Conservation (phyloP, 2,329 filamentous ascomycete species). For the Monilinia vaccinii-corymbosi region DNA sequence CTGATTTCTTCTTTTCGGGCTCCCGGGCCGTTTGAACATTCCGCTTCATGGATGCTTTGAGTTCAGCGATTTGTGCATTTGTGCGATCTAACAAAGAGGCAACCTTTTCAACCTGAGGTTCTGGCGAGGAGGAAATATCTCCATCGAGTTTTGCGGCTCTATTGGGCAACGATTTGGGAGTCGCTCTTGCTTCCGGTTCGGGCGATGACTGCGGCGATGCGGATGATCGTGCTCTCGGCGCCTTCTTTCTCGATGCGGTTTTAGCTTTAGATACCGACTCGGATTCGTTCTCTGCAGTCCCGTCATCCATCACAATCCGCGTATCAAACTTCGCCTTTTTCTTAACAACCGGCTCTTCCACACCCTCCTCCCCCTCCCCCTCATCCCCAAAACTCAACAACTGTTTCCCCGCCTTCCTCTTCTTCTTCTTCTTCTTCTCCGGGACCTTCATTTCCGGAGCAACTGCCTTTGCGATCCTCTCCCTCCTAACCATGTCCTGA, state of each 20-base stretch:
- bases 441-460: constrained; percentile 36
- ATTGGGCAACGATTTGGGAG: constrained; percentile 20
- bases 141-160: constrained; percentile 29
- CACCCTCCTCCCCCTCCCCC: constrained; percentile 43
- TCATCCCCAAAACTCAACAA: constrained; percentile 71
- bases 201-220: constrained; percentile 32
- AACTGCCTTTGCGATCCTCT: constrained; percentile 44
- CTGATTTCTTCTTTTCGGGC: constrained; percentile 53
- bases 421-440: constrained; percentile 57
- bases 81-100: constrained; percentile 51
- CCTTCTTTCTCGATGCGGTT: constrained; percentile 27
- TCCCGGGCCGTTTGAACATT: constrained; percentile 43
- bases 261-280: constrained; percentile 27
- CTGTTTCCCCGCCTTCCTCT: constrained; percentile 67
- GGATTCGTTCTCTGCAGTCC: constrained; percentile 31
- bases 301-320: constrained; percentile 56
- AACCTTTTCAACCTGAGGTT: constrained; percentile 30
- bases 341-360: constrained; percentile 45
- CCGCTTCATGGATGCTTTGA: constrained; percentile 75
- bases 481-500: constrained; percentile 66
- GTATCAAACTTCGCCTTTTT: constrained; percentile 77
- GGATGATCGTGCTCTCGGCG: constrained; percentile 27
- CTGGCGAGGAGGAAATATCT: constrained; percentile 31
- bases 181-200: constrained; percentile 29
- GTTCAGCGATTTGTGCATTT: constrained; percentile 70